These are phyloP conservation scores for Pyrrhoderma noxium DNA, from an alignment of 1,284 basidiomycete species.

Conservation along the genomic window DNA sequence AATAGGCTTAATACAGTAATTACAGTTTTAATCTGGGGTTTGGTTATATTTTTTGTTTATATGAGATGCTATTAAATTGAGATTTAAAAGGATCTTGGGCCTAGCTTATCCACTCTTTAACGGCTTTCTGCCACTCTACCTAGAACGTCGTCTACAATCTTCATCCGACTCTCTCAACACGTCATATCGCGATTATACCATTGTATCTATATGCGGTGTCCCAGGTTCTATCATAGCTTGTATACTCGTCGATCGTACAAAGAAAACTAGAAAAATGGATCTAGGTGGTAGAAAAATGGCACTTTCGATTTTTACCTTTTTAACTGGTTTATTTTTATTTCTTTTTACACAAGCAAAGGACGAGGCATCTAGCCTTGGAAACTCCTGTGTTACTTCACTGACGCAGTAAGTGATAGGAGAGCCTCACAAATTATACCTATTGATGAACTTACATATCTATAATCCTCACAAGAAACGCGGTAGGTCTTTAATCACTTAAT, in stretches of 20 bases:
- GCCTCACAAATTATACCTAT: not conserved
- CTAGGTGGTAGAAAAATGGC: conserved; percentile 46
- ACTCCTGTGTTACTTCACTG: conserved; percentile 45
- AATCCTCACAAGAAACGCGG: conserved; percentile 27
- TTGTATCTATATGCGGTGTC: conserved; percentile 43
- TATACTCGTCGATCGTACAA: conserved; percentile 44
- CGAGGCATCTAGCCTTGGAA: conserved; percentile 41
- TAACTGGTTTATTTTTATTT: conserved; percentile 53
- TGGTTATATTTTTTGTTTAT: not conserved
- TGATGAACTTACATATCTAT: conserved; percentile 1
- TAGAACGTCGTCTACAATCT: conserved; percentile 33
- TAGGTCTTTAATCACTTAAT: conserved; percentile 20
- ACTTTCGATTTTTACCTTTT: conserved; percentile 41
- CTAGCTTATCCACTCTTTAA: conserved; percentile 57
- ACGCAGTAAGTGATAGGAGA: conserved; percentile 34
- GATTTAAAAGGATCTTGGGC: conserved; percentile 37
- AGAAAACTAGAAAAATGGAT: conserved; percentile 26
- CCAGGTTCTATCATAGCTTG: conserved; percentile 54
- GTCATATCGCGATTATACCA: conserved; percentile 45
- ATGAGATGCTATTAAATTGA: not conserved
- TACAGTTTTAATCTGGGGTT: conserved; percentile 49
- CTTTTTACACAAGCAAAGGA: conserved; percentile 50
- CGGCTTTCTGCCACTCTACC: conserved; percentile 45
- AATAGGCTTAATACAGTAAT: conserved; percentile 45
- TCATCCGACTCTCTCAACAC: conserved; percentile 26